phyloP scores from a whole-genome alignment of 176 grass and related monocot species.

The Guadua angustifolia region DNA sequence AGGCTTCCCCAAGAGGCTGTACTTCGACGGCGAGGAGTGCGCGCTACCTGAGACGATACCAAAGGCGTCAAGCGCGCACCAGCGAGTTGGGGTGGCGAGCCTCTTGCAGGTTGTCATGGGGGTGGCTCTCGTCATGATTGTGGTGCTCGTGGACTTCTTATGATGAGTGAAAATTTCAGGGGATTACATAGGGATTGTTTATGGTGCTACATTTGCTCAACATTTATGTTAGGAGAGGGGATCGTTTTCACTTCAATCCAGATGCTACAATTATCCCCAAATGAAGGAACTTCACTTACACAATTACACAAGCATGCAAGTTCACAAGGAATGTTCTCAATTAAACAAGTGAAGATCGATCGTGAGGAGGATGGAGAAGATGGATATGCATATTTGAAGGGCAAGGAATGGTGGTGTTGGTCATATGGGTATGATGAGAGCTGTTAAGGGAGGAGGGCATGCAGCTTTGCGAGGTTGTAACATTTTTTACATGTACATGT shows the following conservation, averaged over 20 bases:
- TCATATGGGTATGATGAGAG: constrained; percentile 6
- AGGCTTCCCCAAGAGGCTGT: constrained; percentile 73
- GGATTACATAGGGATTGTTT: constrained; percentile 23
- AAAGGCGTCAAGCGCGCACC: constrained; percentile 9
- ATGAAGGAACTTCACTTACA: not conserved
- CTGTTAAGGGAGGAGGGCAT: constrained; percentile 13
- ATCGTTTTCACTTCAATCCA: not conserved
- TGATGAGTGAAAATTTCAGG: not conserved
- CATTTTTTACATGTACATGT: not conserved
- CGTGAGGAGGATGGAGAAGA: not conserved
- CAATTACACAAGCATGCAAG: not conserved
- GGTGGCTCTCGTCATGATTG: constrained; percentile 3
- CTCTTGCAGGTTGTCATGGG: constrained; percentile 29
- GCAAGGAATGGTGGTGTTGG: not conserved
- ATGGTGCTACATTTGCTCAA: constrained; percentile 6
- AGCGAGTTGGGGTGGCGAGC: not conserved
- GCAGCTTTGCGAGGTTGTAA: not conserved
- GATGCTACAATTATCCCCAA: not conserved
- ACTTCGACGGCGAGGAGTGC: constrained; percentile 92
- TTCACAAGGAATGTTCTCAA: not conserved
- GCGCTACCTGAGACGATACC: constrained; percentile 67
- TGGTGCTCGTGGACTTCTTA: constrained; percentile 42
- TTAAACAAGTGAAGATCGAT: not conserved
- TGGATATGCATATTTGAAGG: not conserved
- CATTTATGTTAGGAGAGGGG: not conserved